Percentiles rank a stretch among this genome's conserved stretches.
Evolutionary conservation across 352 stramenopile genomes (phyloP).

Genomic region (Globisporangium nagaii): DNA sequence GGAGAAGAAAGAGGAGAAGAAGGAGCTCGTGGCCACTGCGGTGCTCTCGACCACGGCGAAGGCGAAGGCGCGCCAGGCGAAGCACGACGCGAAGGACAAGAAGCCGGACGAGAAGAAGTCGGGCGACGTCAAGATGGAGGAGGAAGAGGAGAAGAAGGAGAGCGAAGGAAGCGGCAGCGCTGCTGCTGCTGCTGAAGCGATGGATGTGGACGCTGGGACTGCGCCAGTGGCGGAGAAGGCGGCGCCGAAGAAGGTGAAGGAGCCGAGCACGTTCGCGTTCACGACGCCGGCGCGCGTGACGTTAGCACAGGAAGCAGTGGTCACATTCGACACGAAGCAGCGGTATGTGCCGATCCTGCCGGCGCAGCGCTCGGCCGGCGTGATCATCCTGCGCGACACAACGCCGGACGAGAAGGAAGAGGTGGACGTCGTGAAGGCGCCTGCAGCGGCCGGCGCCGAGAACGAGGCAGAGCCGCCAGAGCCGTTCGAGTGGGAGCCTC

Average conservation of each 20-base stretch:
- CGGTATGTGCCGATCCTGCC: constrained; percentile 87
- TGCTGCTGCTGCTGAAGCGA: constrained; percentile 47
- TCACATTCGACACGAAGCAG: constrained; percentile 90
- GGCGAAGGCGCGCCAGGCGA: constrained; percentile 91
- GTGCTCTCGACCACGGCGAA: constrained; percentile 97
- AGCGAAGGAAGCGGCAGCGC: constrained; percentile 34
- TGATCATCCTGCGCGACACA: constrained; percentile 95
- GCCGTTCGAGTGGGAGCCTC: constrained; percentile 95
- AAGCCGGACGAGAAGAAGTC: constrained; percentile 28
- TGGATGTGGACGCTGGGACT: constrained; percentile 76
- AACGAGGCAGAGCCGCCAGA: constrained; percentile 93
- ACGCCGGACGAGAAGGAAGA: constrained; percentile 92
- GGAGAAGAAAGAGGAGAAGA: constrained; percentile 99
- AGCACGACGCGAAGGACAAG: constrained; percentile 89
- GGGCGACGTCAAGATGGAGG: constrained; percentile 41
- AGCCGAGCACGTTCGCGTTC: constrained; percentile 91
- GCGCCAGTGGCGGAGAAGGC: constrained; percentile 30
- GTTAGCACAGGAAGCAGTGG: constrained; percentile 85
- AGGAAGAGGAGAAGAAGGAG: constrained; percentile 40
- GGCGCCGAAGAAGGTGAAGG: constrained; percentile 68
- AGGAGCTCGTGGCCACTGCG: constrained; percentile 96
- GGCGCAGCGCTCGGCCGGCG: constrained; percentile 75
- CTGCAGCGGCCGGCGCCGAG: constrained; percentile 84
- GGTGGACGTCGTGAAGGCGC: constrained; percentile 91
- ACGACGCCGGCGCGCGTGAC: constrained; percentile 94